Evolutionary conservation across 352 stramenopile genomes (phyloP).

Genomic region (Saprolegnia parasitica): DNA sequence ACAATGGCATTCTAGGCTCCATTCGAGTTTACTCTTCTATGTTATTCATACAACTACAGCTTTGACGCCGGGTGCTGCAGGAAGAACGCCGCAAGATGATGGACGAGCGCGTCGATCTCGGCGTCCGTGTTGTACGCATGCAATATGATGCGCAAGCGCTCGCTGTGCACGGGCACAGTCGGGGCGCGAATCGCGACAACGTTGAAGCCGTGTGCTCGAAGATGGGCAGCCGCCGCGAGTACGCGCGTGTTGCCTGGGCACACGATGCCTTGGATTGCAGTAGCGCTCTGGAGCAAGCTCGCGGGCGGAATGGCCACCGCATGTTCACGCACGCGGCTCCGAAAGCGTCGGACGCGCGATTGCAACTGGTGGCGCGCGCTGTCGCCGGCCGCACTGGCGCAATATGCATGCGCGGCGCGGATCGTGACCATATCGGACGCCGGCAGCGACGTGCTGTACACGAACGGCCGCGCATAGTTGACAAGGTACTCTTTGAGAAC

Average conservation of each 20-base stretch:
- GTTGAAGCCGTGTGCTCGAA: slow-evolving; percentile 74
- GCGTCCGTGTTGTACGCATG: slow-evolving; percentile 90
- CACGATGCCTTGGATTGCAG: slow-evolving; percentile 94
- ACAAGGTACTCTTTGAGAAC: slow-evolving; percentile 91
- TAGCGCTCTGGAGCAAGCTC: slow-evolving; percentile 60
- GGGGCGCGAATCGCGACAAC: slow-evolving; percentile 94
- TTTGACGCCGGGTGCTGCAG: slow-evolving; percentile 19
- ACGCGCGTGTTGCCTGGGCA: slow-evolving; percentile 89
- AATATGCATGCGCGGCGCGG: slow-evolving; percentile 84
- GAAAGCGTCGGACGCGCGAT: slow-evolving; percentile 80
- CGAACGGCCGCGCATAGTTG: slow-evolving; percentile 97
- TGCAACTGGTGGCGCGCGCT: slow-evolving; percentile 40
- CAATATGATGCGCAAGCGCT: slow-evolving; percentile 95
- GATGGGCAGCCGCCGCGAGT: slow-evolving; percentile 59
- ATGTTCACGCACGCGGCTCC: slow-evolving; percentile 37
- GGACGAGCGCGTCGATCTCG: slow-evolving; percentile 77
- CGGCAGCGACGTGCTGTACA: slow-evolving; percentile 95
- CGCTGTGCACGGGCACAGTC: slow-evolving; percentile 90
- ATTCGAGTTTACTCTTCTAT: not conserved
- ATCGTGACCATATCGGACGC: slow-evolving; percentile 90
- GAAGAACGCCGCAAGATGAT: slow-evolving; percentile 49
- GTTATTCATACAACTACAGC: not conserved
- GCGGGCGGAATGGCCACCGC: slow-evolving; percentile 40
- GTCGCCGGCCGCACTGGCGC: slow-evolving; percentile 40
- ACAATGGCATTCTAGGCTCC: too few species aligned